Percentiles rank a stretch among this genome's conserved stretches.
phyloP scores from a whole-genome alignment of 2,329 filamentous ascomycete species.

The Diaporthe batatas region DNA sequence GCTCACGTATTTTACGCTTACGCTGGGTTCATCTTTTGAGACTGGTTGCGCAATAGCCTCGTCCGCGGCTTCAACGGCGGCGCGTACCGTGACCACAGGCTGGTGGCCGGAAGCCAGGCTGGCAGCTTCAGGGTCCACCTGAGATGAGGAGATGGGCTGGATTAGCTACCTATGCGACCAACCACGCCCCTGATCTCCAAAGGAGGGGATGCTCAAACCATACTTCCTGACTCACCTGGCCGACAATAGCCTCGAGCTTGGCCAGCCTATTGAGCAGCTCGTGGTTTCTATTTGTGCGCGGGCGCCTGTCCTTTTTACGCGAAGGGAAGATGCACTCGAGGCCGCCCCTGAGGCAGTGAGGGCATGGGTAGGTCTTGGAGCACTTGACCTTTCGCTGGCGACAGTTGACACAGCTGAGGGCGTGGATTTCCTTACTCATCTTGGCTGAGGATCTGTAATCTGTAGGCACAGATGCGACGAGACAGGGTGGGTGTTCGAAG shows the following conservation, averaged over 20 bases:
- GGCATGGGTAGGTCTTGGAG: constrained; percentile 68
- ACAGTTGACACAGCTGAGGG: constrained; percentile 69
- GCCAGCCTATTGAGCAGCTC: constrained; percentile 60
- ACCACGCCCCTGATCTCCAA: no score
- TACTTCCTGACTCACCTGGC: constrained; percentile 45
- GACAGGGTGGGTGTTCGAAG: not conserved
- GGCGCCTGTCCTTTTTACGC: constrained; percentile 59
- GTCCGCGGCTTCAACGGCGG: not conserved
- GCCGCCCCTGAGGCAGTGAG: constrained; percentile 62
- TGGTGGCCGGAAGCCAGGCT: constrained; percentile 25
- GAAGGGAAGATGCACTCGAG: constrained; percentile 62
- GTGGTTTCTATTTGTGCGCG: constrained; percentile 56
- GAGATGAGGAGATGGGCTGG: no score
- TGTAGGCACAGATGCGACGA: not conserved
- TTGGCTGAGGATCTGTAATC: not conserved
- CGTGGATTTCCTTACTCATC: constrained; percentile 38
- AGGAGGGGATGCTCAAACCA: no score
- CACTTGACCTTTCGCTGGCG: constrained; percentile 74
- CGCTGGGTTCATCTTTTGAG: constrained; percentile 38
- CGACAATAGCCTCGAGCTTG: constrained; percentile 61
- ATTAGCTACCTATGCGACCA: no score
- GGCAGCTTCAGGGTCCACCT: constrained; percentile 52
- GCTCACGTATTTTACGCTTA: constrained; percentile 55
- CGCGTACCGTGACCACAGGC: not conserved
- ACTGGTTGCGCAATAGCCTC: constrained; percentile 20